A percentile compares a stretch with the other conserved stretches of the same genome.
Evolutionary conservation across 116 monocot species (phyloP).

Genomic region (Iris pallida): DNA sequence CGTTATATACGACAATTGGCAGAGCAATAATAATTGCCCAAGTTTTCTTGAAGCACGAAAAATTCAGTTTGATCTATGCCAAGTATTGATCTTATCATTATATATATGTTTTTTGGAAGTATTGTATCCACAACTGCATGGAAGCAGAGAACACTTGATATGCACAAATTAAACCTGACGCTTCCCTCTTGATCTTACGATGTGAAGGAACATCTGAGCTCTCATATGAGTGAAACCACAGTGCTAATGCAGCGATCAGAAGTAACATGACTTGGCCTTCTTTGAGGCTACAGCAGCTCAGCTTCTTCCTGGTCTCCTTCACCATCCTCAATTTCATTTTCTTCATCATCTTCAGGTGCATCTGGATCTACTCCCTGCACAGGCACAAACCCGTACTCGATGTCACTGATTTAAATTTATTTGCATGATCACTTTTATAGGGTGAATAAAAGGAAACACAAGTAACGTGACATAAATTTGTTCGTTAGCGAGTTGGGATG

Average conservation of each 20-base stretch:
- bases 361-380: conserved; percentile 95
- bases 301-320: conserved; percentile 86
- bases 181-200: too few species aligned
- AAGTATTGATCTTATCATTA: too few species aligned
- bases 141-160: too few species aligned
- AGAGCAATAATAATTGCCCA: too few species aligned
- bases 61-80: too few species aligned
- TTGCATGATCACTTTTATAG: not conserved
- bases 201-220: too few species aligned
- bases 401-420: not conserved
- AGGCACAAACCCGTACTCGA: not conserved
- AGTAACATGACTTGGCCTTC: not conserved
- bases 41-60: too few species aligned
- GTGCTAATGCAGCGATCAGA: not conserved
- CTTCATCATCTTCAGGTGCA: conserved; percentile 97
- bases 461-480: not conserved
- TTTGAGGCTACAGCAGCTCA: conserved; percentile 50
- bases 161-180: too few species aligned
- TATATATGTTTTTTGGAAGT: too few species aligned
- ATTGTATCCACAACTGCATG: too few species aligned
- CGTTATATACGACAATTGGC: too few species aligned
- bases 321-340: conserved; percentile 87
- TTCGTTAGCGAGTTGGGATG: not conserved
- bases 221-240: too few species aligned
- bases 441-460: not conserved